A percentile compares a stretch with the other conserved stretches of the same genome.
These are phyloP conservation scores for Vitis rupestris DNA, from an alignment of 164 flowering plant genomes.

Conservation along the genomic window DNA sequence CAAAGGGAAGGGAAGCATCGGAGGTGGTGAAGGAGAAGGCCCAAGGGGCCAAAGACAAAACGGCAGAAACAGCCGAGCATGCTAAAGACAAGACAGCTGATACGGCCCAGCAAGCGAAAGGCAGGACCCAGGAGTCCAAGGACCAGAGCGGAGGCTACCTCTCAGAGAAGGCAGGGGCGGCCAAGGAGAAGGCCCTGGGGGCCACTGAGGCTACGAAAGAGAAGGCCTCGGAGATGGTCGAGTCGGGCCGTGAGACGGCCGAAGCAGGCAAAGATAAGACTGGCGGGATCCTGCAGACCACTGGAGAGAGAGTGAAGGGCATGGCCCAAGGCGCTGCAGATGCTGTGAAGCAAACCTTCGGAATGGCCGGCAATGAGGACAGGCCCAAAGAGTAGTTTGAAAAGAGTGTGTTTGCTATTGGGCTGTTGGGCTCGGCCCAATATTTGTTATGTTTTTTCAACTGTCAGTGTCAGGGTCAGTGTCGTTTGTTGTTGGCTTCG, in stretches of 20 bases:
- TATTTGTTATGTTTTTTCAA: background rate
- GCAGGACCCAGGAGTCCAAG: slow-evolving; percentile 19
- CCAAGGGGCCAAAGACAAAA: background rate
- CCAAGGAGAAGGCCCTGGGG: slow-evolving; percentile 15
- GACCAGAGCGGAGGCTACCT: background rate
- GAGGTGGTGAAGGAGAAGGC: slow-evolving; percentile 20
- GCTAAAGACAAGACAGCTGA: background rate
- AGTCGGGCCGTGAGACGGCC: slow-evolving; percentile 38
- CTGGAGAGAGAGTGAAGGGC: too few species aligned
- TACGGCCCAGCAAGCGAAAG: background rate
- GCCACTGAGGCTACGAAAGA: slow-evolving; percentile 19
- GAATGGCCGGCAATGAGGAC: too few species aligned
- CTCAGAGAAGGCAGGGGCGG: slow-evolving; percentile 19
- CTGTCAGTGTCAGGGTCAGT: too few species aligned
- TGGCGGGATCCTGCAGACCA: background rate
- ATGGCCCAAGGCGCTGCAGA: too few species aligned
- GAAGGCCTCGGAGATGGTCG: slow-evolving; percentile 21
- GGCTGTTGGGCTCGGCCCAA: background rate
- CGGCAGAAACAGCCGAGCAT: too few species aligned
- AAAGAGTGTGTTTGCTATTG: background rate
- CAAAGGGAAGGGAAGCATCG: slow-evolving; percentile 27
- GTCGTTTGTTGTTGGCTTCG: too few species aligned
- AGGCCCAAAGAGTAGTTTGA: too few species aligned
- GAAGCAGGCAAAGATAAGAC: slow-evolving; percentile 15
- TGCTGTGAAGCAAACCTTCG: background rate